Percentiles rank a stretch among this genome's conserved stretches.
phyloP scores from a whole-genome alignment of 2,329 filamentous ascomycete genomes.

The Penicillium griseofulvum region DNA sequence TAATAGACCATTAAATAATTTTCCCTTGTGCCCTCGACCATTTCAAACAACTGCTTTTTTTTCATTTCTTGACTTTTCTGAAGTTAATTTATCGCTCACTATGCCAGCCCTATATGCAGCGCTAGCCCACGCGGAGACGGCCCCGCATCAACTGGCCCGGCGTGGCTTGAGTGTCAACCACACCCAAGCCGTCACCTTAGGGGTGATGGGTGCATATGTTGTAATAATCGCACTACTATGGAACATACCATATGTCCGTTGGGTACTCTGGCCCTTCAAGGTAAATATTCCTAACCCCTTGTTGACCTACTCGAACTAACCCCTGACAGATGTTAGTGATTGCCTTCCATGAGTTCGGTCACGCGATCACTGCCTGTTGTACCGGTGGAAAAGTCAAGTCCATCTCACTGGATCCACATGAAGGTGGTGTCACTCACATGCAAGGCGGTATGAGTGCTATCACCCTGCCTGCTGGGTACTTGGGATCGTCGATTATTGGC shows the following conservation, averaged over 20 bases:
- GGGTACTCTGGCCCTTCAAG: slow-evolving; percentile 78
- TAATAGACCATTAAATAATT: background rate
- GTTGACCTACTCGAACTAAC: slow-evolving; percentile 1
- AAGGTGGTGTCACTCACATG: slow-evolving; percentile 78
- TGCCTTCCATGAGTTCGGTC: slow-evolving; percentile 76
- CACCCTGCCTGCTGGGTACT: slow-evolving; percentile 73
- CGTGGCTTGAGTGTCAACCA: slow-evolving; percentile 62
- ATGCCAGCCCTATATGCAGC: slow-evolving; percentile 31
- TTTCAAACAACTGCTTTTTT: background rate
- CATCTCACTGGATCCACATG: slow-evolving; percentile 70
- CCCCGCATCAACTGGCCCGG: slow-evolving; percentile 40
- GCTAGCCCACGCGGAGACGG: slow-evolving; percentile 22
- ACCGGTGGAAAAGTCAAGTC: slow-evolving; percentile 73
- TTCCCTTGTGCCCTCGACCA: background rate
- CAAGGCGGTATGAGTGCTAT: slow-evolving; percentile 67
- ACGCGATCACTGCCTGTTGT: slow-evolving; percentile 68
- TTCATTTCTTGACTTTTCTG: background rate
- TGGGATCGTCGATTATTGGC: slow-evolving; percentile 74
- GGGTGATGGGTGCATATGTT: slow-evolving; percentile 68
- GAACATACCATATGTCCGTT: slow-evolving; percentile 75
- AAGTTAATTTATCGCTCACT: slow-evolving; percentile 1
- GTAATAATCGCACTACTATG: slow-evolving; percentile 73
- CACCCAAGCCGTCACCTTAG: slow-evolving; percentile 69
- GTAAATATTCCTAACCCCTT: slow-evolving; percentile 41
- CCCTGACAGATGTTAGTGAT: slow-evolving; percentile 69